Base-by-base conservation (phyloP, 2,329 filamentous ascomycete species). In the Diplodia intermedia region DNA sequence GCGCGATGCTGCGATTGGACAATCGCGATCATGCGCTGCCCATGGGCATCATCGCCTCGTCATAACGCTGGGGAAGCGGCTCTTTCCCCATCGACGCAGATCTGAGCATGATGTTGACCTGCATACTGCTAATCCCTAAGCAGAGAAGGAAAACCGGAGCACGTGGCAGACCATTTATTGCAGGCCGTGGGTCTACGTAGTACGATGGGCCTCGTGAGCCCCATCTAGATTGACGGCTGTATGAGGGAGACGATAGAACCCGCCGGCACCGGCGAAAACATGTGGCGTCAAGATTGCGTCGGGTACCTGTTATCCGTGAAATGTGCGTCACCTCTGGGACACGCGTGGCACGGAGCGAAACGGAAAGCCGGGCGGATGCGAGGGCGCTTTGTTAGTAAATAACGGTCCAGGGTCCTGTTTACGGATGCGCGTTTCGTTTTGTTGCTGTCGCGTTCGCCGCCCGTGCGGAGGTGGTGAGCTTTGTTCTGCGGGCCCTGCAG, bases 261-360 rank as follows among this genome's bases (percentile, higher is more conserved):
- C 38, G 14, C 8, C 9, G 1, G 4, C 56, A 47, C 6, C 7
- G 1, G 9, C 11, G 18, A 31, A 40, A 43, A 33, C 9, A 18
- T 33, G 57, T 62, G 57, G 57, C 40, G 57, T 61, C 57, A 62
- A 50, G 14, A 50, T 62, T 62, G 57, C 57, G 57, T 26, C 26
- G 26, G 26, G 26, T 26, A 26, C 26, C 26, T 26, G 3, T 26
- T 62, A 62, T 15, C 2, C 15, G 50, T 29, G 56, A 15, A 61
- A n/a, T 26, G 18, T 33, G 56, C 43, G 56, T 20, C 56, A 61
- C 56, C 8, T 49, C 31, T 40, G 33, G 15, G 18, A 29, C n/a
- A 7, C 49, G 49, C 31, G 14, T 11, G 43, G 43, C 31, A 20
- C n/a, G 33, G 9, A 56, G 31, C 11, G 26, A 14, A 33, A 54